These are phyloP conservation scores for Oryza brachyantha DNA, from an alignment of 176 grass and related monocot genomes.

Conservation along the genomic window DNA sequence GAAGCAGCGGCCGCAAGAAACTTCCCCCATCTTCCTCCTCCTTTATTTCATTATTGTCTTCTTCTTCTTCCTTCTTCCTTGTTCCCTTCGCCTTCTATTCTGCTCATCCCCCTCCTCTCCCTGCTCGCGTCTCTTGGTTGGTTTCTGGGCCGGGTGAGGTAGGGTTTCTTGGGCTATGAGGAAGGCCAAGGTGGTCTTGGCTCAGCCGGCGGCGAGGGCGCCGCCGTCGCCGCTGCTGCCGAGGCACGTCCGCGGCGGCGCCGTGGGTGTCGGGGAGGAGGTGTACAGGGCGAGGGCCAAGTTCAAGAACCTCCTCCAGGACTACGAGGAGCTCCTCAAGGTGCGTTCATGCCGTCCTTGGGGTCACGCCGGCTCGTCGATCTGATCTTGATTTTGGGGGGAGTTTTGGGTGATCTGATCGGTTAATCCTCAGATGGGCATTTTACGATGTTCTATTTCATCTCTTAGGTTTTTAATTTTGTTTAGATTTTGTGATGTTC, in stretches of 20 bases:
- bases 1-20: slow-evolving; percentile 32
- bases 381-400: background rate
- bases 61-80: slow-evolving; percentile 18
- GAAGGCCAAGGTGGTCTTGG: slow-evolving; percentile 45
- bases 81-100: slow-evolving; percentile 12
- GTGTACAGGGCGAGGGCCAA: slow-evolving; percentile 34
- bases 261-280: slow-evolving; percentile 8
- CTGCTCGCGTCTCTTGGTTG: background rate
- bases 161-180: background rate
- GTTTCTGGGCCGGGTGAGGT: background rate
- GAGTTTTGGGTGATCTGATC: background rate
- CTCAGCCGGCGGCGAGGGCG: slow-evolving; percentile 39
- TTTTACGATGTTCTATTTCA: background rate
- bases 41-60: slow-evolving; percentile 46
- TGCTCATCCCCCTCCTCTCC: background rate
- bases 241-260: background rate
- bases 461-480: background rate
- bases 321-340: slow-evolving; percentile 65
- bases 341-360: slow-evolving; percentile 6
- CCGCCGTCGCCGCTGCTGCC: slow-evolving; percentile 1
- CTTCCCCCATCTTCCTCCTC: slow-evolving; percentile 20
- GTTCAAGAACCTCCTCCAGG: slow-evolving; percentile 53
- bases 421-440: background rate
- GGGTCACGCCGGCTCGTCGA: background rate
- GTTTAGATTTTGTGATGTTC: background rate